Evolutionary conservation across 192 early-diverging fungal species (phyloP).

Genomic region (Coemansia sp.): DNA sequence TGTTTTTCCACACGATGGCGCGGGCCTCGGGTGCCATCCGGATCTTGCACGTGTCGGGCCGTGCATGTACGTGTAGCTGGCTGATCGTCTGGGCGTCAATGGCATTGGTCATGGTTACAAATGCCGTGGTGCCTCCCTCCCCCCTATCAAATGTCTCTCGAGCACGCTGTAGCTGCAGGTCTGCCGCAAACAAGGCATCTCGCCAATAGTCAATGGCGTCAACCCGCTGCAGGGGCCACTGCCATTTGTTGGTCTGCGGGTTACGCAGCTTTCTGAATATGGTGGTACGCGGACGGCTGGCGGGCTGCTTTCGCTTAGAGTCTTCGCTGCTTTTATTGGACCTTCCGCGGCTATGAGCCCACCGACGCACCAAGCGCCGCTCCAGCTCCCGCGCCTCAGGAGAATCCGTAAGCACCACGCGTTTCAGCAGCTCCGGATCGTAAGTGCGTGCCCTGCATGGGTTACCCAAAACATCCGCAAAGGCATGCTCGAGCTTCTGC

Average conservation of each 20-base stretch:
- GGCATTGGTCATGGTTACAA: slow-evolving; percentile 70
- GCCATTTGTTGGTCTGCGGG: background rate
- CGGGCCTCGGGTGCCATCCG: slow-evolving; percentile 71
- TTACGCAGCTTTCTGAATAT: background rate
- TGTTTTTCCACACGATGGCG: slow-evolving; percentile 68
- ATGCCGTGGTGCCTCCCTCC: slow-evolving; percentile 56
- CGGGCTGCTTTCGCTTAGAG: slow-evolving; percentile 1
- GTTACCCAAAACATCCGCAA: slow-evolving; percentile 63
- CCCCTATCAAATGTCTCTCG: slow-evolving; percentile 12
- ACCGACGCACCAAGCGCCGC: slow-evolving; percentile 26
- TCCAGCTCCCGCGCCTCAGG: slow-evolving; percentile 37
- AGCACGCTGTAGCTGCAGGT: slow-evolving; percentile 50
- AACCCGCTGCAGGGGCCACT: slow-evolving; percentile 32
- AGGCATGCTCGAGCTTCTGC: slow-evolving; percentile 56
- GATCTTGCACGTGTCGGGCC: slow-evolving; percentile 60
- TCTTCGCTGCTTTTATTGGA: background rate
- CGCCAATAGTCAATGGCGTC: slow-evolving; percentile 69
- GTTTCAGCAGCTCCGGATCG: slow-evolving; percentile 55
- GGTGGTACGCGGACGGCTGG: slow-evolving; percentile 7
- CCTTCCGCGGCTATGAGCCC: slow-evolving; percentile 16
- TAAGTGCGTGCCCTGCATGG: slow-evolving; percentile 64
- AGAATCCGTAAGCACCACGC: slow-evolving; percentile 26
- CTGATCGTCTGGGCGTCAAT: slow-evolving; percentile 64
- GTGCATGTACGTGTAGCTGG: slow-evolving; percentile 62
- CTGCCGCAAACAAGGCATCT: slow-evolving; percentile 53